phyloP scores from a whole-genome alignment of 768 basidiomycete genomes.

The Fomitopsis pulvina region DNA sequence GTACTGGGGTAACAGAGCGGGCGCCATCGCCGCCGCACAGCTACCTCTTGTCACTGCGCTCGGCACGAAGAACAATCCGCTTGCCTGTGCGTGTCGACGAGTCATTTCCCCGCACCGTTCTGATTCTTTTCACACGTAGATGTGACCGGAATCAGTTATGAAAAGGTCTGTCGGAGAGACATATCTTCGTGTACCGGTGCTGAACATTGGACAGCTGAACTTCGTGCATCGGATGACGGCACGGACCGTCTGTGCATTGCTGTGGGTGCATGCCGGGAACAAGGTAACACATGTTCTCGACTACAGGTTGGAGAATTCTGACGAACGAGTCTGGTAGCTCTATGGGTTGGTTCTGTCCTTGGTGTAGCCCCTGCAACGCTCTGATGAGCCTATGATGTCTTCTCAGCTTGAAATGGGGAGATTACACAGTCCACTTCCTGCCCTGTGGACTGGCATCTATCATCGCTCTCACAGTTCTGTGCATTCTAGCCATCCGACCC shows the following conservation, averaged over 20 bases:
- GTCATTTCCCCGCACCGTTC: neutral
- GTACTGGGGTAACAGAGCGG: constrained; percentile 31
- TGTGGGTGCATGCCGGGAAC: constrained; percentile 43
- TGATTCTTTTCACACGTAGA: constrained; percentile 27
- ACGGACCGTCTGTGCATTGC: constrained; percentile 37
- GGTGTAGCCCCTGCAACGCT: too few relatives aligned
- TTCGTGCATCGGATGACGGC: constrained; percentile 43
- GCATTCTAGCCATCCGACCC: constrained; percentile 41
- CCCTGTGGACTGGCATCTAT: constrained; percentile 29
- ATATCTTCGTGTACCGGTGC: neutral
- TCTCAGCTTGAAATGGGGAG: neutral
- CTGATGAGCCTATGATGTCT: neutral
- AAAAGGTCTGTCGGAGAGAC: constrained; percentile 32
- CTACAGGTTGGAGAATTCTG: too few relatives aligned
- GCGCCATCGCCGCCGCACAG: constrained; percentile 39
- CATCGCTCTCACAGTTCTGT: constrained; percentile 35
- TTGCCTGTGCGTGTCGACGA: constrained; percentile 28
- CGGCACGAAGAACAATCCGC: constrained; percentile 55
- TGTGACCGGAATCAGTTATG: constrained; percentile 44
- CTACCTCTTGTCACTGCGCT: constrained; percentile 50
- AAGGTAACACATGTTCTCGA: too few relatives aligned
- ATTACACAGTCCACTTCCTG: neutral
- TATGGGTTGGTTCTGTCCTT: neutral
- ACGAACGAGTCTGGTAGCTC: neutral
- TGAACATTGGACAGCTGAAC: constrained; percentile 25